These are phyloP conservation scores for Salicornia ramosissima DNA, from an alignment of 148 eudicot genomes.

Conservation along the genomic window DNA sequence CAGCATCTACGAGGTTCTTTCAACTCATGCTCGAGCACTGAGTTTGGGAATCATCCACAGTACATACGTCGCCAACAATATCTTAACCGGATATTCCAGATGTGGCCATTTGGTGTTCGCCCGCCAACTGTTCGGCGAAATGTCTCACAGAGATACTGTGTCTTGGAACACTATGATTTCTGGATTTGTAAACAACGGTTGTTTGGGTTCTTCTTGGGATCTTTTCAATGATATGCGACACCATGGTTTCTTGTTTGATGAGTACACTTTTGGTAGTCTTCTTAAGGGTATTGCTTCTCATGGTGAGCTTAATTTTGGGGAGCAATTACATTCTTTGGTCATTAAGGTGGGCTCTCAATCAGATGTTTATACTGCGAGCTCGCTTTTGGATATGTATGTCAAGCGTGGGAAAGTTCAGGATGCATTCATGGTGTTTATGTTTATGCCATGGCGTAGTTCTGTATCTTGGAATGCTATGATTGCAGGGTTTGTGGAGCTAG, in stretches of 20 bases:
- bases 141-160: slow-evolving; percentile 48
- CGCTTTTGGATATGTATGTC: slow-evolving; percentile 72
- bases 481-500: slow-evolving; percentile 50
- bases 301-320: slow-evolving; percentile 36
- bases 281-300: slow-evolving; percentile 50
- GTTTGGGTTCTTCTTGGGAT: slow-evolving; percentile 35
- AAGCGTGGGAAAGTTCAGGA: slow-evolving; percentile 58
- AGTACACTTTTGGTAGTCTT: slow-evolving; percentile 57
- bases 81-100: slow-evolving; percentile 35
- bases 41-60: slow-evolving; percentile 38
- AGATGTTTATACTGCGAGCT: slow-evolving; percentile 52
- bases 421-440: slow-evolving; percentile 44
- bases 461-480: slow-evolving; percentile 80
- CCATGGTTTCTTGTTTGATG: slow-evolving; percentile 38
- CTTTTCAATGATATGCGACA: slow-evolving; percentile 43
- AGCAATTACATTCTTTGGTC: slow-evolving; percentile 48
- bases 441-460: slow-evolving; percentile 41
- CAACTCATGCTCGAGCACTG: slow-evolving; percentile 41
- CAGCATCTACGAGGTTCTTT: slow-evolving; percentile 23
- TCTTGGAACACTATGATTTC: slow-evolving; percentile 68
- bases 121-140: slow-evolving; percentile 63
- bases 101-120: slow-evolving; percentile 38
- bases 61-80: slow-evolving; percentile 40
- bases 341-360: slow-evolving; percentile 40
- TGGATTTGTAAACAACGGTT: slow-evolving; percentile 48